Base-by-base conservation (phyloP, 805 yeast genomes). In the Candida maesae region DNA sequence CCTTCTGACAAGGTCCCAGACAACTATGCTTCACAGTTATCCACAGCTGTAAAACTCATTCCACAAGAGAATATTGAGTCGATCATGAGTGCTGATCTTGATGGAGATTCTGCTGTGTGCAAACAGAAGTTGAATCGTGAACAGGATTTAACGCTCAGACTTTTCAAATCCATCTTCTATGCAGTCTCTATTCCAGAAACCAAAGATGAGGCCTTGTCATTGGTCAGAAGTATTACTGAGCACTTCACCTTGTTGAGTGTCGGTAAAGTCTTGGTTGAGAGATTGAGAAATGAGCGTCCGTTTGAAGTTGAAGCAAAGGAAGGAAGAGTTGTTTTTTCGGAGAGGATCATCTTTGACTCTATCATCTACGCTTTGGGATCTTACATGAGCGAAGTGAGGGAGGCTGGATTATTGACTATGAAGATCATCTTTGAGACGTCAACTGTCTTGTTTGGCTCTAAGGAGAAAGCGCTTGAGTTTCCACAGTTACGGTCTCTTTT, bases 211-310 rank as follows among this genome's bases (percentile, higher is more conserved):
- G 95, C 96, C 0, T 61, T 66, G 19, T 56, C 46, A 6, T 65
- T 90, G 39, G 71, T 89, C 21, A 71, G 73, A 36, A 79, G 85
- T 36, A 59, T 91, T 7, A 76, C 91, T 20, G 82, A 79, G 40
- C 98, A 93, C 59, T 80, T 85, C 47, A 80, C 89, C 9, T 65
- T 93, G 43, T 66, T 88, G 8, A 86, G 89, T 49, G 72, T 90
- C 33, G 85, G 89, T 14, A 80, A 81, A 30, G 81, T 86, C 1
- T 71, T 88, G 34, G 65, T 79, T 14, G 86, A 83, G 36, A 80
- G 81, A 47, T 65, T 84, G 39, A 80, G 79, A 62, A 71, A 78
- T 57, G 76, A 78, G 51, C 68, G 90, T 20, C 73, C 80, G 11
- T 91, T 91, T 57, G 76, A 81, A 10, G 80, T 89, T 19, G 76